These are phyloP conservation scores for Malus orientalis DNA, from an alignment of 306 rosid species.

Conservation along the genomic window DNA sequence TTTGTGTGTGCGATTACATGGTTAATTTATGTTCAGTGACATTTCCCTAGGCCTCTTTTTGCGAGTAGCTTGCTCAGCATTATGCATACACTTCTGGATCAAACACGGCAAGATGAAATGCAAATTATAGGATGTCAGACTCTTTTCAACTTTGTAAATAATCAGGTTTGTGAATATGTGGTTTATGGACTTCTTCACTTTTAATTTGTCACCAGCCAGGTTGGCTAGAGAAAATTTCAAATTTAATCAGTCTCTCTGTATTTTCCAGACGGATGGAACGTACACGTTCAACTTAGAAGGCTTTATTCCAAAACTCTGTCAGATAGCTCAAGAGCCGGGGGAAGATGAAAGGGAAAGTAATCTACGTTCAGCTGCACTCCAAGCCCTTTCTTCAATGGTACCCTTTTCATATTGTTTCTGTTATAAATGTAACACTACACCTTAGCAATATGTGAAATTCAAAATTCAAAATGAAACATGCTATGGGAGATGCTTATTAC, in stretches of 20 bases:
- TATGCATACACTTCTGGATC: slow-evolving; percentile 84
- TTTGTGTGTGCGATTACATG: neutral
- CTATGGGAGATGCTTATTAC: neutral
- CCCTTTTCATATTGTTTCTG: slow-evolving; percentile 16
- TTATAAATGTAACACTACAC: neutral
- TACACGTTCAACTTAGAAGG: slow-evolving; percentile 78
- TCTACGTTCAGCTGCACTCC: slow-evolving; percentile 64
- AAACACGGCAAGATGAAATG: slow-evolving; percentile 80
- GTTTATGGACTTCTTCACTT: neutral
- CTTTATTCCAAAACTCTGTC: slow-evolving; percentile 74
- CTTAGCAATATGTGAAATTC: neutral
- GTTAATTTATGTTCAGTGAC: slow-evolving; percentile 5
- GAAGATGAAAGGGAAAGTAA: slow-evolving; percentile 50
- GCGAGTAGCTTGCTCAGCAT: slow-evolving; percentile 81
- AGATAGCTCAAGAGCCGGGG: slow-evolving; percentile 74
- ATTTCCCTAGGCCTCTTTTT: slow-evolving; percentile 66
- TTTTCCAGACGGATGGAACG: slow-evolving; percentile 66
- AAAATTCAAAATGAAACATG: neutral
- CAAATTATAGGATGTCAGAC: slow-evolving; percentile 77
- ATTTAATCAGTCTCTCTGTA: slow-evolving; percentile 8
- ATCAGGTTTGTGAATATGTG: slow-evolving; percentile 55
- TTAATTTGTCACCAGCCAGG: neutral
- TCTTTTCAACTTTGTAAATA: slow-evolving; percentile 82
- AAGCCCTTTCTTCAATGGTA: slow-evolving; percentile 89
- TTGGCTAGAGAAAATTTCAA: neutral